Evolutionary conservation across 306 rosid genomes (phyloP), one percentile per base, ranked within the genome.

Genomic region (Dryas octopetala): DNA sequence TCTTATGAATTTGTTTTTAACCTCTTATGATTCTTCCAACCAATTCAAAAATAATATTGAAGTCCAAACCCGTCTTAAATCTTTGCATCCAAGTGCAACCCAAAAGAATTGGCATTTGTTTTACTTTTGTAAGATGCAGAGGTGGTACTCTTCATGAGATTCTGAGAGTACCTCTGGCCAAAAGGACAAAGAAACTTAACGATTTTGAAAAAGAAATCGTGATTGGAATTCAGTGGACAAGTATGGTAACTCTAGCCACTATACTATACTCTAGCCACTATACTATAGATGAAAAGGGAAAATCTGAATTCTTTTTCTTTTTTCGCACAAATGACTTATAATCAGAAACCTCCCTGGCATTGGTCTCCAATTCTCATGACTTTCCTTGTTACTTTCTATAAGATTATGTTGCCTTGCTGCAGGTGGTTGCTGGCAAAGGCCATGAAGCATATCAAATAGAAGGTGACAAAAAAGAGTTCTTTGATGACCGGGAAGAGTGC

Each of bases 341-440:
- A 57, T 47, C 43, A 44, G 3, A 40, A 15, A 13, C 23, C 51
- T 19, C 53, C 9, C 14, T 61, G 51, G 74, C 32, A 11, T 5
- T 11, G 68, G 32, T 48, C 23, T 58, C 61, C 26, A 48, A 16
- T 7, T 59, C 59, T 3, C 4, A 48, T 0, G 14, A 55, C 66
- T 65, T 45, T 23, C 15, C 68, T 76, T 76, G 43, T 28, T 74
- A n/a, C 26, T 59, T 38, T 45, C 66, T 63, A 61, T 71, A 69
- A 69, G 48, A 49, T 64, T 66, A 64, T 68, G 80, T 78, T 51
- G 64, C 49, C 66, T 74, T 44, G 71, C 74, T 86, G 80, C 84
- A 95, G 97, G 99, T 95, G 78, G 88, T 95, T 75, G 93, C 97
- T 69, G 97, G 99, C 63, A 95, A 92, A 86, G 99, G 99, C 73